Evolutionary conservation across 495 filamentous ascomycete species (phyloP).

Genomic region (Penicillium lividum): DNA sequence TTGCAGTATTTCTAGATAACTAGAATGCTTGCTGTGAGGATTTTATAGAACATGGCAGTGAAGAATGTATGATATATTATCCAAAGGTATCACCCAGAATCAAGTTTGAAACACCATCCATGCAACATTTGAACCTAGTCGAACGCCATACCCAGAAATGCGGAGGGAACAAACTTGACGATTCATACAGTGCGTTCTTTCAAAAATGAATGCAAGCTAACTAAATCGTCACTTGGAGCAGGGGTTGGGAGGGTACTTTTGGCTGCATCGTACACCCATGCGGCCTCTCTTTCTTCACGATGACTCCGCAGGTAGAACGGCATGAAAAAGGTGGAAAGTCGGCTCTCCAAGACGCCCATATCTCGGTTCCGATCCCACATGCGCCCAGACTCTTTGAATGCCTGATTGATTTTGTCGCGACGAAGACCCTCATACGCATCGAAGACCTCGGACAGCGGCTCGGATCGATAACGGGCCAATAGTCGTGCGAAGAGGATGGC

Average conservation of each 20-base stretch:
- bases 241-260: constrained; percentile 31
- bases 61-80: background rate
- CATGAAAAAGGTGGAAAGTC: constrained; percentile 42
- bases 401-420: constrained; percentile 48
- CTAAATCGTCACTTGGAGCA: constrained; percentile 24
- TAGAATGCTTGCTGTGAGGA: too few species aligned
- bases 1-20: too few species aligned
- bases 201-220: constrained; percentile 27
- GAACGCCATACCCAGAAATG: background rate
- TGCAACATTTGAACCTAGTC: background rate
- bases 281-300: constrained; percentile 33
- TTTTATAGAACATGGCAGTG: background rate
- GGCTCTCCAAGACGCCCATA: constrained; percentile 40
- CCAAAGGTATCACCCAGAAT: background rate
- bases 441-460: constrained; percentile 47
- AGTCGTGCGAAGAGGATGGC: constrained; percentile 57
- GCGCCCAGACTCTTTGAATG: constrained; percentile 52
- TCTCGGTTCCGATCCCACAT: constrained; percentile 47
- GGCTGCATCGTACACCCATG: constrained; percentile 44
- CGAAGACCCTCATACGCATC: constrained; percentile 53
- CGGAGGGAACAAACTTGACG: background rate
- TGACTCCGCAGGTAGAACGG: constrained; percentile 35
- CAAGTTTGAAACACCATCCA: background rate
- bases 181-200: constrained; percentile 18
- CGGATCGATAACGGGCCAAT: constrained; percentile 37